Percentiles rank a stretch among this genome's conserved stretches.
Evolutionary conservation across 495 filamentous ascomycete genomes (phyloP).

Genomic region (Aspergillus nidulans): DNA sequence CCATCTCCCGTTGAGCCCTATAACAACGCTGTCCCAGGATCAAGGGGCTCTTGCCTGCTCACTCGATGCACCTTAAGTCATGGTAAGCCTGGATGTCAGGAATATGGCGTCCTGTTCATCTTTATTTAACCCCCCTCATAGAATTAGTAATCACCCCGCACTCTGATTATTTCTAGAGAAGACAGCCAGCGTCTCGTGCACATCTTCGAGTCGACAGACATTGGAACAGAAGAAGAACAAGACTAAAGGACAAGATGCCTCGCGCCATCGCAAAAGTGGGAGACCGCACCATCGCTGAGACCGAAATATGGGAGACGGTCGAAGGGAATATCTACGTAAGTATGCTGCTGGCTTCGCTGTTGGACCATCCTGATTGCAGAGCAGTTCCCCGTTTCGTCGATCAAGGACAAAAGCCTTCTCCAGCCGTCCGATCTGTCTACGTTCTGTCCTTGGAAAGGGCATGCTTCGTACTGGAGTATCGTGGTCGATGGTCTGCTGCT

Average conservation of each 20-base stretch:
- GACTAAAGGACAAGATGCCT: constrained; percentile 28
- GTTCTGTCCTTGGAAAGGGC: constrained; percentile 66
- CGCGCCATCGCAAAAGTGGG: constrained; percentile 57
- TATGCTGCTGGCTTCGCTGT: neutral
- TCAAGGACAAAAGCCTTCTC: constrained; percentile 44
- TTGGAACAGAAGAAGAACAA: no score
- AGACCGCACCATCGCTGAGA: constrained; percentile 55
- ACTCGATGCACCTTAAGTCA: no score
- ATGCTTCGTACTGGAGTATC: constrained; percentile 62
- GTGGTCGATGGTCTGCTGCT: constrained; percentile 46
- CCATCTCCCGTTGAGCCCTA: no score
- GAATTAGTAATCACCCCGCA: no score
- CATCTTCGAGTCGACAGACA: no score
- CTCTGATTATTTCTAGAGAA: no score
- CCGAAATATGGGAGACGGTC: constrained; percentile 58
- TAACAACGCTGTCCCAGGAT: no score
- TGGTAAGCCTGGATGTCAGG: no score
- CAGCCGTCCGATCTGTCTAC: constrained; percentile 48
- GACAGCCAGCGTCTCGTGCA: no score
- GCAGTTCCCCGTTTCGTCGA: constrained; percentile 31
- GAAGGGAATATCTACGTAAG: constrained; percentile 71
- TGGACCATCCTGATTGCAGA: neutral
- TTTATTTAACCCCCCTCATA: no score
- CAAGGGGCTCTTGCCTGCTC: no score
- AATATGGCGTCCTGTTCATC: no score